Evolutionary conservation across 805 yeast species (phyloP), one percentile per base, ranked within the genome.

Genomic region (Grigorovia yakushimaensis): DNA sequence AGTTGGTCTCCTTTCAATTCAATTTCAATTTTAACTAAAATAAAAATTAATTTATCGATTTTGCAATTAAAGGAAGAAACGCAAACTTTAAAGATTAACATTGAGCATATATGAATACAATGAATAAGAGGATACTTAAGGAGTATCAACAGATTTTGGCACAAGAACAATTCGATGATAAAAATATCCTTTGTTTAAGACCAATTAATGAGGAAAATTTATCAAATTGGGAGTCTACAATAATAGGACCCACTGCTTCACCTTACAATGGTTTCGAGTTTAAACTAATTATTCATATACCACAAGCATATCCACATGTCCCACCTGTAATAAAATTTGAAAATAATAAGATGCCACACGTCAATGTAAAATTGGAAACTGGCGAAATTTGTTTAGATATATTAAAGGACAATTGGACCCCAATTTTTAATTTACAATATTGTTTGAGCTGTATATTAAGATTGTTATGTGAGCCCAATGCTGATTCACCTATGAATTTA

Each of bases 381-480:
- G 91, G 91, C 0, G 86, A 81, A 51, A 81, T 84, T 7, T 84
- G 91, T 61, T 64, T 84, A 5, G 86, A 82, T 58, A 78, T 83
- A 9, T 64, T 84, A 44, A 76, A 78, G 47, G 59, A 52, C 2
- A 70, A 70, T 49, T 84, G 89, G 89, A 74, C 85, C 0, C 89
- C 91, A 0, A 86, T 85, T 1, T 83, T 88, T 85, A 76, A 79
- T 46, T 57, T 84, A 41, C 63, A 73, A 42, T 69, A 78, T 47
- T 67, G 78, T 5, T 66, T 81, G 42, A 71, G 74, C 17, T 87
- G 87, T 1, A 73, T 83, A 2, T 57, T 79, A 30, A 65, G 77
- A 59, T 68, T 84, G 15, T 56, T 83, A 8, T 76, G 73, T 40
- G 76, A 78, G 44, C 88, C 88, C 0, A 88, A 80, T 57, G 83